Percentiles rank a stretch among this genome's conserved stretches.
These are phyloP conservation scores for Solanum hybrid DNA, from an alignment of 305 asterid genomes.

Conservation along the genomic window DNA sequence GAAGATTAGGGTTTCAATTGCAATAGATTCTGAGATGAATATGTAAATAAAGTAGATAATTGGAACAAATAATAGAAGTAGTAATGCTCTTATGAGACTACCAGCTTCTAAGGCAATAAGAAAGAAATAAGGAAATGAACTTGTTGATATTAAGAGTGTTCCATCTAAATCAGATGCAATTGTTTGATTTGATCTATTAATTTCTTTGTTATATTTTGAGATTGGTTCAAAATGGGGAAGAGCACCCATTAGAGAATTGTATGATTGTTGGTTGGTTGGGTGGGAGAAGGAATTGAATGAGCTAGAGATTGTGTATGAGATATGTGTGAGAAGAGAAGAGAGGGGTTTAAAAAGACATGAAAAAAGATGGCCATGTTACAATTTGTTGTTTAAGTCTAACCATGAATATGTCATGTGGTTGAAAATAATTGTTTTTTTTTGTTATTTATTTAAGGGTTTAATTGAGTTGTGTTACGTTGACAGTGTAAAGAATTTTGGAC, in stretches of 20 bases:
- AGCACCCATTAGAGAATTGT: conserved; percentile 26
- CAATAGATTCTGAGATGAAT: conserved; percentile 50
- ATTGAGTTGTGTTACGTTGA: background rate
- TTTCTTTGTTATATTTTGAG: conserved; percentile 31
- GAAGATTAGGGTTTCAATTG: conserved; percentile 41
- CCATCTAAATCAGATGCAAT: conserved; percentile 82
- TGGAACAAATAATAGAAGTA: conserved; percentile 44
- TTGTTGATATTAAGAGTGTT: conserved; percentile 48
- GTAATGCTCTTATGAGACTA: conserved; percentile 47
- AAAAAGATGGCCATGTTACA: conserved; percentile 13
- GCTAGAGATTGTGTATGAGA: conserved; percentile 8
- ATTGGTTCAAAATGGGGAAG: conserved; percentile 44
- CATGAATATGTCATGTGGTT: conserved; percentile 39
- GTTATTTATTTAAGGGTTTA: background rate
- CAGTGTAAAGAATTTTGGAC: background rate
- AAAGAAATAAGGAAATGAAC: conserved; percentile 74
- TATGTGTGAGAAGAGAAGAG: conserved; percentile 6
- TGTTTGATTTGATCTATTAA: conserved; percentile 51
- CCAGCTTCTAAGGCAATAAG: conserved; percentile 91
- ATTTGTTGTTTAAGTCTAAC: background rate
- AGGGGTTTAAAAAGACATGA: conserved; percentile 47
- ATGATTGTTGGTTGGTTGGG: background rate
- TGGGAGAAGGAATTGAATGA: background rate
- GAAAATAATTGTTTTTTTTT: conserved; percentile 2
- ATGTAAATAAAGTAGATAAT: conserved; percentile 43